phyloP scores from a whole-genome alignment of 2,329 filamentous ascomycete species.

The Cladosporium sp. region DNA sequence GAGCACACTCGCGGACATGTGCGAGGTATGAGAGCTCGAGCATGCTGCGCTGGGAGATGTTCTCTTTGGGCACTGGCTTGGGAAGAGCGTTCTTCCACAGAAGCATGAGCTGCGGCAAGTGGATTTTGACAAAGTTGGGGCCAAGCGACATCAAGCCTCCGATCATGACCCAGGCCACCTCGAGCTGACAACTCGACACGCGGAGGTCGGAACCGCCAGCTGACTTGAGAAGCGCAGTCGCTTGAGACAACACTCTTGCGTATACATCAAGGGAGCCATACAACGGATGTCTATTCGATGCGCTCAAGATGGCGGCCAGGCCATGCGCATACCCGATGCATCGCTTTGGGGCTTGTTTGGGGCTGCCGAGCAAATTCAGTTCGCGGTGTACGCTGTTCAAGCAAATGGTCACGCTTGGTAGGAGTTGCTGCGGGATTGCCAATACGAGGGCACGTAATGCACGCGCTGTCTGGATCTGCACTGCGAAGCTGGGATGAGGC shows the following conservation, averaged over 20 bases:
- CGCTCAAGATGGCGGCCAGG: conserved; percentile 85
- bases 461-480: conserved; percentile 85
- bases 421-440: conserved; percentile 86
- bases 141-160: conserved; percentile 95
- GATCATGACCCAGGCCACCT: conserved; percentile 96
- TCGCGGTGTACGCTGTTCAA: conserved; percentile 94
- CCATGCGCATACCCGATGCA: conserved; percentile 92
- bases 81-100: conserved; percentile 97
- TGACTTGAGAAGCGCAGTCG: conserved; percentile 87
- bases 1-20: conserved; percentile 90
- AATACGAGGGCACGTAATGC: conserved; percentile 86
- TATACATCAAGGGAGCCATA: conserved; percentile 97
- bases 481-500: conserved; percentile 93
- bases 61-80: conserved; percentile 90
- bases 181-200: conserved; percentile 89
- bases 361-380: conserved; percentile 72
- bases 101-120: conserved; percentile 87
- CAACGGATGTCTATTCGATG: conserved; percentile 81
- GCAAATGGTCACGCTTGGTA: conserved; percentile 89
- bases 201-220: conserved; percentile 89
- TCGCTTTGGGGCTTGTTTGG: conserved; percentile 75
- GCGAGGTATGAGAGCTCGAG: conserved; percentile 90
- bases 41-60: conserved; percentile 77
- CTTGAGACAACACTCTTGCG: conserved; percentile 85
- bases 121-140: conserved; percentile 98